Evolutionary conservation across 768 basidiomycete genomes (phyloP), one percentile per base, ranked within the genome.

Genomic region (Podaxis sp.): DNA sequence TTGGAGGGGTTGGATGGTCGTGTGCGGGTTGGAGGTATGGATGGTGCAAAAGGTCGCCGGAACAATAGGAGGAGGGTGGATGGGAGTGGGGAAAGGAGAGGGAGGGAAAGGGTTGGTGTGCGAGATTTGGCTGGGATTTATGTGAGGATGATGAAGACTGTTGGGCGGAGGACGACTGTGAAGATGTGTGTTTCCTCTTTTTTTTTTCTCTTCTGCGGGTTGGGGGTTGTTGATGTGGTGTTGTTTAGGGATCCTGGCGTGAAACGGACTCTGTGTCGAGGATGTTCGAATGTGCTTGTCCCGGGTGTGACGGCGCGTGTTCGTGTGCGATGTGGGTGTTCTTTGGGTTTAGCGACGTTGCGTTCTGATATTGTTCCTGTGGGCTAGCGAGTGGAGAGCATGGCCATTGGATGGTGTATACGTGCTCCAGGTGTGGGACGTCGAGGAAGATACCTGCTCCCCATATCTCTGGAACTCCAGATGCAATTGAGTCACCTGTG

Each of bases 211-310:
- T 36, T 61, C 54, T 25, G 54, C 36, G 44, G 66, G 5, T 27
- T 21, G 32, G 57, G 28, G 38, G 2, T 9, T 32, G 2, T 3
- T 32, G 32, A 32, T 32, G 61, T 44, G 10, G 6, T 40, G 27
- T 38, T 23, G 21, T 1, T 47, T 64, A 93, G 93, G 66, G 93
- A 95, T 69, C 92, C 93, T 0, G 75, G 82, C 0, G 79, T 95
- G n/a, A 95, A 95, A 70, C 86, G 93, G 10, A 84, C 87, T 1
- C 66, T 93, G 5, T 95, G 93, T 73, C 85, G 82, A 69, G 76
- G 77, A 1, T 95, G 93, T 67, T 77, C 82, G 59, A 69, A 76
- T 0, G 77, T 87, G 6, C 76, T 94, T 3, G 65, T 93, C 1
- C 87, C 91, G 0, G 93, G 93, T 11, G 63, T 81, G 0, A 87